These are phyloP conservation scores for Shiraia bambusicola DNA, from an alignment of 2,329 filamentous ascomycete species.

Conservation along the genomic window DNA sequence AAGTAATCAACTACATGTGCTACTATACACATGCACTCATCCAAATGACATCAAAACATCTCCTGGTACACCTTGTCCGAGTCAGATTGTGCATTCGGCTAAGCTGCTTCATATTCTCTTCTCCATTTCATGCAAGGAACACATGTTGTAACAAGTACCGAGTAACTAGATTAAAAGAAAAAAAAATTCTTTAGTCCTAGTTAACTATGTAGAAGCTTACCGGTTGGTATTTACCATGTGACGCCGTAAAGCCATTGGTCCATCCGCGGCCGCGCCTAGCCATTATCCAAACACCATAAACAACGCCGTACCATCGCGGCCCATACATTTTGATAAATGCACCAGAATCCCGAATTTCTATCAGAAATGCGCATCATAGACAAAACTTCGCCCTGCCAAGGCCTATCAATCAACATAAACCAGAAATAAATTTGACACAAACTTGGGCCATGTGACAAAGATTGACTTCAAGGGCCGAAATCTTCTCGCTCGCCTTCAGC, in stretches of 20 bases:
- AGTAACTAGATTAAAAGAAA: too few relatives aligned
- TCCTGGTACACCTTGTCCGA: too few relatives aligned
- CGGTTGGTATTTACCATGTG: slow-evolving; percentile 27
- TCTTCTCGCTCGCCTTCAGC: slow-evolving; percentile 45
- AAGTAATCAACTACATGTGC: too few relatives aligned
- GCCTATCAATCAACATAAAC: slow-evolving; percentile 3
- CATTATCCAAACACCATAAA: slow-evolving; percentile 28
- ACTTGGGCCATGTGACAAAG: background rate
- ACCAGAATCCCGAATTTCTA: background rate
- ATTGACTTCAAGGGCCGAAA: slow-evolving; percentile 29
- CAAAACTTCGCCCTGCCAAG: background rate
- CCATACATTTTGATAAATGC: background rate
- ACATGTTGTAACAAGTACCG: too few relatives aligned
- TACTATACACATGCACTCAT: too few relatives aligned
- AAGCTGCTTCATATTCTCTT: too few relatives aligned
- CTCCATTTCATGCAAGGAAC: too few relatives aligned
- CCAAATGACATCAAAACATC: too few relatives aligned
- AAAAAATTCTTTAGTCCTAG: too few relatives aligned
- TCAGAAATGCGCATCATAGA: background rate
- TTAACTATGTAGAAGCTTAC: slow-evolving; percentile 10
- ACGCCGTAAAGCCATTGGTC: slow-evolving; percentile 26
- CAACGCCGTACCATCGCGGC: slow-evolving; percentile 2
- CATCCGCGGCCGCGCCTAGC: slow-evolving; percentile 39
- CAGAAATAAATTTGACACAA: background rate
- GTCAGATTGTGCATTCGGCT: too few relatives aligned